Base-by-base conservation (phyloP, 2,329 filamentous ascomycete species). In the Diaporthe vaccinii region DNA sequence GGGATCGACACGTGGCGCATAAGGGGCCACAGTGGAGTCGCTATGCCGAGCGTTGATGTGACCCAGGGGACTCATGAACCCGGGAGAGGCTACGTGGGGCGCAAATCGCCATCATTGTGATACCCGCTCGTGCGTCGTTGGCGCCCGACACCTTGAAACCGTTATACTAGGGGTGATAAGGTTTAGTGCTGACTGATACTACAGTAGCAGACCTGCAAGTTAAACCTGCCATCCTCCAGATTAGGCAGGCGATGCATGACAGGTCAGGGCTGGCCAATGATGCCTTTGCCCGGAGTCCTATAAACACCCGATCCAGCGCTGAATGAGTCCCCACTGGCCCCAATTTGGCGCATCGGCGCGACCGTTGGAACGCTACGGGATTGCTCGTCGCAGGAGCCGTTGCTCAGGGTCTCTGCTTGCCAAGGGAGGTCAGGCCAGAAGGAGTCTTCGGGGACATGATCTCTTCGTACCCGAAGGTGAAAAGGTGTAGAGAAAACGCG, bases 31-130 rank as follows among this genome's bases (percentile, higher is more conserved):
- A 36, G 62, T 68, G 62, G 62, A 53, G 44, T 68, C 39, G 9
- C 6, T 20, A 34, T 67, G 59, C 17, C 28, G 31, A 39, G 28
- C 31, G 25, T 67, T 34, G 61, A 1, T n/a, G 41, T n/a, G n/a
- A n/a, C 8, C 15, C n/a, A 20, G n/a, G 25, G 65, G 65, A 69
- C 71, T 73, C 71, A 65, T 62, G 58, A 62, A 55, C 61, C 71
- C 31, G 71, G 71, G 34, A 55, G 36, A 65, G 46, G 46, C 71
- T 41, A 65, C 57, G 58, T 65, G 71, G 51, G 59, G 46, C 58
- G 71, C 71, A 73, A 62, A 73, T 73, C 65, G 57, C 71, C 71
- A 46, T 62, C 58, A 73, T 73, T 73, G 28, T 73, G 71, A 73
- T 65, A n/a, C 36, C 57, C 71, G 39, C 71, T 65, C 71, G 71